A percentile compares a stretch with the other conserved stretches of the same genome.
phyloP scores from a whole-genome alignment of 495 filamentous ascomycete species.

The Aspergillus sclerotiicarbonarius region DNA sequence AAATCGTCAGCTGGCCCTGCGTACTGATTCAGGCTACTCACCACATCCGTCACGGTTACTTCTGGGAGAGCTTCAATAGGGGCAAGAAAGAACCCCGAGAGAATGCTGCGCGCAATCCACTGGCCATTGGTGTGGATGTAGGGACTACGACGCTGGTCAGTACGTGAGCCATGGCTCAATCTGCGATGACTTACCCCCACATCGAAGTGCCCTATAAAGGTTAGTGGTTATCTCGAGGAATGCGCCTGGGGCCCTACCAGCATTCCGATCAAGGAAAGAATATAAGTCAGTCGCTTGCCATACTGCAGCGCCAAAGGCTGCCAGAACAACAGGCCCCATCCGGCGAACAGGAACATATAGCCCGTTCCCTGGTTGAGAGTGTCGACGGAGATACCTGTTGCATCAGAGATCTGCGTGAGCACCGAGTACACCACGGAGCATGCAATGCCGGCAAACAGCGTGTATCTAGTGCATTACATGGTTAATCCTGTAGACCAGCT shows the following conservation, averaged over 20 bases:
- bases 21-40: slow-evolving; percentile 19
- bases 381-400: slow-evolving; percentile 50
- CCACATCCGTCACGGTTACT: slow-evolving; percentile 60
- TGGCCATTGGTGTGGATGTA: slow-evolving; percentile 51
- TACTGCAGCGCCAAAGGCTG: slow-evolving; percentile 66
- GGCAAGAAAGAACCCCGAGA: slow-evolving; percentile 63
- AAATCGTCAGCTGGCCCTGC: not conserved
- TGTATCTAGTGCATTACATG: slow-evolving; percentile 42
- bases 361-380: slow-evolving; percentile 61
- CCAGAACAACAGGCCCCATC: slow-evolving; percentile 67
- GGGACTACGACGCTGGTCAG: slow-evolving; percentile 23
- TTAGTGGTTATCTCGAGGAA: not conserved
- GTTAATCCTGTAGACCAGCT: not conserved
- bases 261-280: slow-evolving; percentile 56
- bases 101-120: slow-evolving; percentile 62
- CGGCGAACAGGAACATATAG: slow-evolving; percentile 61
- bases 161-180: not conserved
- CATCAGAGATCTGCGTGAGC: slow-evolving; percentile 54
- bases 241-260: slow-evolving; percentile 30
- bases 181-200: slow-evolving; percentile 38
- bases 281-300: slow-evolving; percentile 63
- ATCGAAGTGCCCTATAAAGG: slow-evolving; percentile 29
- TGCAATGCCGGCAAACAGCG: slow-evolving; percentile 58
- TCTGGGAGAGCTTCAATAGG: slow-evolving; percentile 64
- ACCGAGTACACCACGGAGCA: slow-evolving; percentile 62